Conservation (phyloP, 495 filamentous ascomycete genomes). For the Penicillium soppii region DNA sequence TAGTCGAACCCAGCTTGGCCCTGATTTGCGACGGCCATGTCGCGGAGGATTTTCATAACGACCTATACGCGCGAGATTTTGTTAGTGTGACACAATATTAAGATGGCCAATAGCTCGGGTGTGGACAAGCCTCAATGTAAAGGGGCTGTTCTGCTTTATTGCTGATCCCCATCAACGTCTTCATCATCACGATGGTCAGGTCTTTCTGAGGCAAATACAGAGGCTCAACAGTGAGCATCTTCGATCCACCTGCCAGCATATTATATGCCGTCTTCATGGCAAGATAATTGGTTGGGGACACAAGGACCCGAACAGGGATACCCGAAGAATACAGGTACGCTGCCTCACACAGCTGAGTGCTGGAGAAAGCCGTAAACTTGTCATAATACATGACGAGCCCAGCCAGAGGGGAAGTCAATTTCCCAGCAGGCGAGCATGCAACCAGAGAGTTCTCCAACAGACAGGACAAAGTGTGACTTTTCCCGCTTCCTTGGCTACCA, state of each 20-base stretch:
- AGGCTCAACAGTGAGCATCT: constrained; percentile 36
- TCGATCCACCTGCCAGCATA: constrained; percentile 20
- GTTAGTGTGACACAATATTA: background rate
- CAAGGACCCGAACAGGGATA: constrained; percentile 61
- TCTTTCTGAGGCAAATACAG: constrained; percentile 56
- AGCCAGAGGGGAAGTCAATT: constrained; percentile 51
- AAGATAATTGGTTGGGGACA: constrained; percentile 58
- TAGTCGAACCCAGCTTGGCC: constrained; percentile 51
- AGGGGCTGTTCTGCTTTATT: constrained; percentile 47
- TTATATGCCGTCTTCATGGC: constrained; percentile 34
- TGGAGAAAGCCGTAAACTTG: constrained; percentile 50
- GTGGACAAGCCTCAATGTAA: constrained; percentile 53
- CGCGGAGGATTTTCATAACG: constrained; percentile 49
- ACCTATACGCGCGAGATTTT: background rate
- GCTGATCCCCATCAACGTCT: constrained; percentile 66
- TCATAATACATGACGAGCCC: constrained; percentile 70
- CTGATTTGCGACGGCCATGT: constrained; percentile 53
- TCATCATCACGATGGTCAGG: constrained; percentile 62
- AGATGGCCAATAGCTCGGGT: background rate
- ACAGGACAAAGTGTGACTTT: constrained; percentile 68
- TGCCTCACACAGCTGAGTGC: constrained; percentile 60
- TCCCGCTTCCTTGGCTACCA: constrained; percentile 72
- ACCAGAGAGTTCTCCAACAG: constrained; percentile 55
- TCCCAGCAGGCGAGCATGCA: constrained; percentile 38
- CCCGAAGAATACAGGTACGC: constrained; percentile 56